Evolutionary conservation across 148 eudicot genomes (phyloP).

Genomic region (Nepenthes gracilis): DNA sequence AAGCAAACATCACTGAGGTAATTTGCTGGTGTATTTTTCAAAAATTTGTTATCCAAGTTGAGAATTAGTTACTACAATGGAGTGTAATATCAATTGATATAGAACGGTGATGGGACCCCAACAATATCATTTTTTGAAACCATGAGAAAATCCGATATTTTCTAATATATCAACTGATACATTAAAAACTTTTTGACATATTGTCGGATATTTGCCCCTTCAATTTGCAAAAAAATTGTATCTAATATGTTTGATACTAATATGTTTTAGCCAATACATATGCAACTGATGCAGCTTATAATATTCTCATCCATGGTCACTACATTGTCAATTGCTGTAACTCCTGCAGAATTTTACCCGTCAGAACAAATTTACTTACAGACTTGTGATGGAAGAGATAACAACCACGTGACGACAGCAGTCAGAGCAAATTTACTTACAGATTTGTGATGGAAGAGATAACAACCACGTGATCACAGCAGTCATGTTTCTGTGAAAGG

Average conservation of each 20-base stretch:
- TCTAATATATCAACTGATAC: too few relatives aligned
- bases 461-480: slow-evolving; percentile 76
- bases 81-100: neutral
- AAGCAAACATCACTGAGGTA: slow-evolving; percentile 92
- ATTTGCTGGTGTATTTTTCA: neutral
- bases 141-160: too few relatives aligned
- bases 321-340: neutral
- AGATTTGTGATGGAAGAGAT: slow-evolving; percentile 96
- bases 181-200: too few relatives aligned
- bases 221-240: too few relatives aligned
- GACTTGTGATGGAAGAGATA: slow-evolving; percentile 90
- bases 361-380: slow-evolving; percentile 91
- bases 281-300: too few relatives aligned
- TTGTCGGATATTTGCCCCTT: too few relatives aligned
- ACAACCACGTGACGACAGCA: slow-evolving; percentile 65
- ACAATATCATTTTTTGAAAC: too few relatives aligned
- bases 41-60: neutral
- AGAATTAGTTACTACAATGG: neutral
- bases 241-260: too few relatives aligned
- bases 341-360: slow-evolving; percentile 62
- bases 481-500: slow-evolving; percentile 69
- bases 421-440: slow-evolving; percentile 38
- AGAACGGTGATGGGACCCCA: too few relatives aligned
- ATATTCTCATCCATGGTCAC: neutral
- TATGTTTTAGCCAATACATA: too few relatives aligned